These are phyloP conservation scores for Pachyrhizus erosus DNA, from an alignment of 306 rosid genomes.

Conservation along the genomic window DNA sequence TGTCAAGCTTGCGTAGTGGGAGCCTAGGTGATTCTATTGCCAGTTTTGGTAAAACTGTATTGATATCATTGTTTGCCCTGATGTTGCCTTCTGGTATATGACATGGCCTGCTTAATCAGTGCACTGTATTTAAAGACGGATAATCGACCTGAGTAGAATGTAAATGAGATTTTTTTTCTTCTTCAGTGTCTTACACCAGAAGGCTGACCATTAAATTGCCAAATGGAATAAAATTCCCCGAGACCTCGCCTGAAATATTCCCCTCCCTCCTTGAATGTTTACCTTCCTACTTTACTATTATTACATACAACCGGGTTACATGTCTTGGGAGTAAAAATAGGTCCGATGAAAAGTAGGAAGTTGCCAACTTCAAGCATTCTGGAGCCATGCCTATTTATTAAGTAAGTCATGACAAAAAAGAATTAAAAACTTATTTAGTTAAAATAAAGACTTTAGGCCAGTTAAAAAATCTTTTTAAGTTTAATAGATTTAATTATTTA, in stretches of 20 bases:
- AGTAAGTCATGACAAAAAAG: background rate
- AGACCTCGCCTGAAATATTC: background rate
- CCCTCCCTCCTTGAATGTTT: background rate
- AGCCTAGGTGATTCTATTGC: slow-evolving; percentile 40
- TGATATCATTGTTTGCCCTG: slow-evolving; percentile 16
- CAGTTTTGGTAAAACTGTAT: slow-evolving; percentile 38
- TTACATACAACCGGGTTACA: background rate
- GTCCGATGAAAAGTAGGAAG: background rate
- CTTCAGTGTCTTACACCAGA: slow-evolving; percentile 7
- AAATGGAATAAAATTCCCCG: background rate
- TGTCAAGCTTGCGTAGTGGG: slow-evolving; percentile 63
- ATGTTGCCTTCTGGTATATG: slow-evolving; percentile 20
- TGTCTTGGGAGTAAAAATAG: background rate
- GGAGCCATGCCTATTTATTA: background rate
- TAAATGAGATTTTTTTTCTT: slow-evolving; percentile 20
- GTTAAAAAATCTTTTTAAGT: background rate
- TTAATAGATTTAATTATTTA: too few species aligned
- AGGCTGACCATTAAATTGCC: slow-evolving; percentile 4
- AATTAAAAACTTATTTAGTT: background rate
- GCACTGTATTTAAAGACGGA: slow-evolving; percentile 1
- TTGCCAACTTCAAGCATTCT: background rate
- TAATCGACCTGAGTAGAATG: slow-evolving; percentile 16
- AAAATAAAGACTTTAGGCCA: background rate
- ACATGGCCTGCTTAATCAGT: background rate
- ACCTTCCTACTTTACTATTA: background rate